Evolutionary conservation across 1,284 basidiomycete species (phyloP).

Genomic region (Apiotrichum mycotoxinovorans): DNA sequence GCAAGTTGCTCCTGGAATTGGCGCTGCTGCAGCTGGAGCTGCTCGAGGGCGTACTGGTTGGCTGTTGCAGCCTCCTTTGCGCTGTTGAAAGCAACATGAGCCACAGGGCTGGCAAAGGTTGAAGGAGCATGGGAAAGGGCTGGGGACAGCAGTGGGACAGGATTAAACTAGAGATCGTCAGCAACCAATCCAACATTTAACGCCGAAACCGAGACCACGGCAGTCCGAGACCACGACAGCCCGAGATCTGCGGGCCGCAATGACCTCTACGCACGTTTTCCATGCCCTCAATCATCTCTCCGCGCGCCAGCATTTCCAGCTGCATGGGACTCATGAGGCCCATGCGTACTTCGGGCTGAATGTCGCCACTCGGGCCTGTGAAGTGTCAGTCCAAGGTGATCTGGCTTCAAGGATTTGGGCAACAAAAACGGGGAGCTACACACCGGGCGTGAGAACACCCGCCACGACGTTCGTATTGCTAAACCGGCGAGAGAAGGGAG

Average conservation of each 20-base stretch:
- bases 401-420: not conserved
- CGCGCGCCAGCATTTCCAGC: slow-evolving; percentile 37
- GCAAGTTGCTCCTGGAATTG: slow-evolving; percentile 46
- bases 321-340: slow-evolving; percentile 47
- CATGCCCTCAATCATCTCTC: slow-evolving; percentile 28
- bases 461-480: slow-evolving; percentile 4
- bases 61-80: slow-evolving; percentile 8
- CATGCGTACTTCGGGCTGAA: slow-evolving; percentile 35
- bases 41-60: slow-evolving; percentile 34
- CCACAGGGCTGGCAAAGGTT: slow-evolving; percentile 30
- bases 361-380: slow-evolving; percentile 43
- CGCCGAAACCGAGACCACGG: no score
- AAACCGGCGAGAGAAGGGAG: slow-evolving; percentile 9
- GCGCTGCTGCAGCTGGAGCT: slow-evolving; percentile 44
- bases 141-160: slow-evolving; percentile 41
- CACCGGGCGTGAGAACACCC: slow-evolving; percentile 36
- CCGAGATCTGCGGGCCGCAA: not conserved
- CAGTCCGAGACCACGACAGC: no score
- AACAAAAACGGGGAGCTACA: slow-evolving; percentile 10
- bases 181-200: not conserved
- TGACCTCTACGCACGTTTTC: slow-evolving; percentile 29
- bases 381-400: not conserved
- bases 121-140: slow-evolving; percentile 35
- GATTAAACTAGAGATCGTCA: slow-evolving; percentile 24
- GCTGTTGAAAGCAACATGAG: slow-evolving; percentile 20